Percentiles rank a stretch among this genome's conserved stretches.
Evolutionary conservation across 331 rosid genomes (phyloP).

Genomic region (Malus hybrid): DNA sequence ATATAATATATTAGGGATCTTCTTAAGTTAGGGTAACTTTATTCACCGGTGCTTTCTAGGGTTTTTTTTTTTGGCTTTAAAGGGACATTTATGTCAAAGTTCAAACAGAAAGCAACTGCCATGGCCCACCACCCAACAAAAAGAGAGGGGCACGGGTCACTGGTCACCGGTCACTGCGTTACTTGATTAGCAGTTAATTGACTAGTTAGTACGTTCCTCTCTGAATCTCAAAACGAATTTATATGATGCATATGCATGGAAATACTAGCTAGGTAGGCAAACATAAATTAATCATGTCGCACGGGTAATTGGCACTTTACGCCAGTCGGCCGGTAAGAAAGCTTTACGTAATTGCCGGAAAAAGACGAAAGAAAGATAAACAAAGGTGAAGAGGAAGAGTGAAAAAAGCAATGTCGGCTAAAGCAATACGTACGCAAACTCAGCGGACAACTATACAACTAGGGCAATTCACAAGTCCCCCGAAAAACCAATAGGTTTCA

Average conservation of each 20-base stretch:
- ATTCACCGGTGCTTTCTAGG: background rate
- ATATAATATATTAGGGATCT: too few relatives aligned
- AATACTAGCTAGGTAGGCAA: background rate
- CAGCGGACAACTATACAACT: background rate
- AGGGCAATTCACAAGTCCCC: background rate
- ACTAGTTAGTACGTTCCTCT: background rate
- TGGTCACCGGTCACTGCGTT: background rate
- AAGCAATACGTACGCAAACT: background rate
- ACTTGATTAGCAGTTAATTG: background rate
- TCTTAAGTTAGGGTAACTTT: background rate
- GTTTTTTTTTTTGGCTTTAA: too few relatives aligned
- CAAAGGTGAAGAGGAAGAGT: background rate
- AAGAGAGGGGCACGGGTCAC: background rate
- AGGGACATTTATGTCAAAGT: background rate
- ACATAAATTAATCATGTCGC: background rate
- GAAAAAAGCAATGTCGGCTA: background rate
- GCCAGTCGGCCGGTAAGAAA: background rate
- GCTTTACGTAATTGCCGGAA: background rate
- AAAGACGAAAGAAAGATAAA: background rate
- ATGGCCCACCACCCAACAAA: background rate
- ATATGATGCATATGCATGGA: too few relatives aligned
- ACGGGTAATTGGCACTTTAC: background rate
- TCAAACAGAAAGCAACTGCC: too few relatives aligned
- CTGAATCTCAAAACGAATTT: too few relatives aligned
- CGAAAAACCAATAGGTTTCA: background rate